Conservation (phyloP, 2,329 filamentous ascomycete species). For the Penicillium sp. region DNA sequence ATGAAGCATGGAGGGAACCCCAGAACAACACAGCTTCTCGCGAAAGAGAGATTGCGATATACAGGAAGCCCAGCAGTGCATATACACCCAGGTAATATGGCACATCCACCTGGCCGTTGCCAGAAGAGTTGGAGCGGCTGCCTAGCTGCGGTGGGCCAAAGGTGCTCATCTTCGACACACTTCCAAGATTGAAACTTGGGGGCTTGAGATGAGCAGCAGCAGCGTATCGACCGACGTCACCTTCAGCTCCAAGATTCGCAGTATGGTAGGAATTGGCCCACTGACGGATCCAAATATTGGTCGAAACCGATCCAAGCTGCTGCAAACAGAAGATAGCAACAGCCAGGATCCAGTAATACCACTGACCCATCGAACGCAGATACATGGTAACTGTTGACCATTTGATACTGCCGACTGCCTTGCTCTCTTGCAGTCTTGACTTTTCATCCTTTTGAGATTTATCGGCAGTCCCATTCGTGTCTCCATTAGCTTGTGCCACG, state of each 20-base stretch:
- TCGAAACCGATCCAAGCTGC: constrained; percentile 78
- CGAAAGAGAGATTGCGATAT: constrained; percentile 72
- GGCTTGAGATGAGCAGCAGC: constrained; percentile 35
- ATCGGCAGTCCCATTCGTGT: constrained; percentile 13
- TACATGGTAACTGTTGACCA: constrained; percentile 82
- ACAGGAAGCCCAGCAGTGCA: constrained; percentile 68
- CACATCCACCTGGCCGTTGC: constrained; percentile 59
- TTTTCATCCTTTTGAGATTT: constrained; percentile 45
- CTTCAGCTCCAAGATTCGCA: constrained; percentile 32
- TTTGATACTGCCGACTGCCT: constrained; percentile 81
- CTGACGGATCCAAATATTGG: constrained; percentile 88
- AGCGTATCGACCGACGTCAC: constrained; percentile 39
- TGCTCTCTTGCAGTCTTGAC: constrained; percentile 60
- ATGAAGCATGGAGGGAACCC: constrained; percentile 83
- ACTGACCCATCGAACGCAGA: constrained; percentile 82
- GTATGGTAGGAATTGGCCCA: constrained; percentile 86
- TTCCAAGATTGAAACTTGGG: constrained; percentile 35
- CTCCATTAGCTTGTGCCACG: constrained; percentile 33
- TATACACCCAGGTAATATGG: constrained; percentile 80
- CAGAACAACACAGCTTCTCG: constrained; percentile 87
- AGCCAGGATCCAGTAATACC: constrained; percentile 88
- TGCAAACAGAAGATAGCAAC: constrained; percentile 70
- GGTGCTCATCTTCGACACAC: constrained; percentile 32
- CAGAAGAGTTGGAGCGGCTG: constrained; percentile 12
- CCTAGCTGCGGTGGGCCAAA: constrained; percentile 28